Evolutionary conservation across 148 eudicot species (phyloP), one percentile per base, ranked within the genome.

Genomic region (Gaultheria prostrata): DNA sequence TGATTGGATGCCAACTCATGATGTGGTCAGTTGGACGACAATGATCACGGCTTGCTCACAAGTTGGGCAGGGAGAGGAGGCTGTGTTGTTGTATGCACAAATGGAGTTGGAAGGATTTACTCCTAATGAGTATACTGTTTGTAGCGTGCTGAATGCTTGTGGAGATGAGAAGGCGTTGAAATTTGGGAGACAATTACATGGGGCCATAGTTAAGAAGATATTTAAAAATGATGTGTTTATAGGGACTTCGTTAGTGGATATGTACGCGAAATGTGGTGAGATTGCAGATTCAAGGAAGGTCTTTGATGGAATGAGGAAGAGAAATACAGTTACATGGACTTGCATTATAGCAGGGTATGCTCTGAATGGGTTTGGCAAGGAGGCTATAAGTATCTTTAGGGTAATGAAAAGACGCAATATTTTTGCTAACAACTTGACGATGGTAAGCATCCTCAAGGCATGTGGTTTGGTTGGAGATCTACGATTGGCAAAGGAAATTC

Each of bases 1-100:
- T 89, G 89, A 93, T 76, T 28, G 79, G 83, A 94, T 95, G 92
- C 75, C 82, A 30, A 84, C 86, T 81, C 89, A 88, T 63, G 98
- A 95, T 89, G 94, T 95, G 51, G 88, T 95, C 82, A 85, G 90
- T 81, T 95, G 98, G 98, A 95, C 98, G 4, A 92, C 98, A 13
- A 86, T 95, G 86, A 94, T 95, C 76, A 90, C 92, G 45, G 90
- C 92, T 51, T 94, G 94, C 86, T 87, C 97, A 35, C 97, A 90
- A 80, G 91, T 88, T 84, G 92, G 93, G 35, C 63, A 69, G 81
- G 89, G 91, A 33, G 59, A 89, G 67, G 86, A 91, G 74, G 96
- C 93, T 48, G 87, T 94, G 72, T 61, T 67, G 7, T 54, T 93
- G 86, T 89, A 93, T 67, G 85, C 88, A 1, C 71, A 72, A 77